phyloP scores from a whole-genome alignment of 2,329 filamentous ascomycete species.

The Coleophoma eucalyptorum region DNA sequence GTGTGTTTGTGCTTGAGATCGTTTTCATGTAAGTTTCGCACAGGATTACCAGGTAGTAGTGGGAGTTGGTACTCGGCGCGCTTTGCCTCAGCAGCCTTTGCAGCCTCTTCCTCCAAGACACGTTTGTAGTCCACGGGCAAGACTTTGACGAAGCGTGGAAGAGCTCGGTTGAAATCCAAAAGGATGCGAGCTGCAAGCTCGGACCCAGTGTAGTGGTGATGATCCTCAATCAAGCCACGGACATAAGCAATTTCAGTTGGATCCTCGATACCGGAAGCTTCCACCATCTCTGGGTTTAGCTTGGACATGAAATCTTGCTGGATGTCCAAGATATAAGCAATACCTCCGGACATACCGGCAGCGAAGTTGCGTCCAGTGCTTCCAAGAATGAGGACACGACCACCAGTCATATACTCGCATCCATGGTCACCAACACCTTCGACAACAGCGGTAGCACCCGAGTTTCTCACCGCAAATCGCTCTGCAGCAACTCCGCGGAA shows the following conservation, averaged over 20 bases:
- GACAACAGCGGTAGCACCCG: conserved; percentile 91
- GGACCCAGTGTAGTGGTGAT: conserved; percentile 96
- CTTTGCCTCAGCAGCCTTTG: conserved; percentile 81
- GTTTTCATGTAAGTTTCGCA: conserved; percentile 48
- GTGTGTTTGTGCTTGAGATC: conserved; percentile 56
- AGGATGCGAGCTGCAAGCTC: conserved; percentile 90
- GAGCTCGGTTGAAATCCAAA: conserved; percentile 89
- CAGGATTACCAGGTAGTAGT: conserved; percentile 63
- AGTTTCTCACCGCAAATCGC: conserved; percentile 95
- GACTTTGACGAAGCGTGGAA: conserved; percentile 89
- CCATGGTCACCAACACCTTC: conserved; percentile 95
- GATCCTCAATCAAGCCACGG: conserved; percentile 88
- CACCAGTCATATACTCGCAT: conserved; percentile 99
- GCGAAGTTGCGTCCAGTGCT: conserved; percentile 94
- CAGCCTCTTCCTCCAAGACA: conserved; percentile 79
- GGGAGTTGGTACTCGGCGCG: conserved; percentile 80
- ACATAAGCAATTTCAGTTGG: conserved; percentile 86
- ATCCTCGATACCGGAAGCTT: conserved; percentile 79
- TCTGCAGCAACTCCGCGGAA: conserved; percentile 97
- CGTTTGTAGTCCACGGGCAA: conserved; percentile 96
- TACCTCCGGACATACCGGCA: conserved; percentile 97
- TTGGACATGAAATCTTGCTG: conserved; percentile 86
- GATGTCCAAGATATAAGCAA: conserved; percentile 90
- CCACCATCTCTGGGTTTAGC: conserved; percentile 97
- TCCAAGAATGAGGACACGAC: conserved; percentile 82